Conservation (phyloP, 2,329 filamentous ascomycete species). For the Calonectria montana region DNA sequence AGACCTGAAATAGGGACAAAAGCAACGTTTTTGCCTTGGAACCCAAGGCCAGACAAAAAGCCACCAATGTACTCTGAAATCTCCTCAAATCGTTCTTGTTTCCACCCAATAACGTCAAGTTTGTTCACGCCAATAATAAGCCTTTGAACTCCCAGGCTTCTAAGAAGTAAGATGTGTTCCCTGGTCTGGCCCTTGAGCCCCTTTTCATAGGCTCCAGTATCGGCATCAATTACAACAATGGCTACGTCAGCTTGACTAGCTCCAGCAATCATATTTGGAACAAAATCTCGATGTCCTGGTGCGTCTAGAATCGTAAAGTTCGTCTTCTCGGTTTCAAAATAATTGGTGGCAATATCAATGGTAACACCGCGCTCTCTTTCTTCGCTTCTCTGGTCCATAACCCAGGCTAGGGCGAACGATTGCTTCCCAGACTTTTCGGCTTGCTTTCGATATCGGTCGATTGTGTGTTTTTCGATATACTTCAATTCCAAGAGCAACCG, state of each 20-base stretch:
- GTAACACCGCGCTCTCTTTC: slow-evolving; percentile 92
- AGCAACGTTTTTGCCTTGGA: slow-evolving; percentile 81
- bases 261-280: slow-evolving; percentile 99
- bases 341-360: slow-evolving; percentile 95
- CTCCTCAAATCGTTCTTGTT: slow-evolving; percentile 82
- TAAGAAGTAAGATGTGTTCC: slow-evolving; percentile 89
- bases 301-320: slow-evolving; percentile 95
- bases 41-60: slow-evolving; percentile 86
- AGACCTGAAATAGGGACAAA: slow-evolving; percentile 94
- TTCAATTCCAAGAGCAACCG: slow-evolving; percentile 90
- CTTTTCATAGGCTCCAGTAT: slow-evolving; percentile 91
- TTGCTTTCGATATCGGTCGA: slow-evolving; percentile 89
- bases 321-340: slow-evolving; percentile 89
- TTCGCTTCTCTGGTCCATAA: slow-evolving; percentile 91
- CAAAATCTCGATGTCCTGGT: slow-evolving; percentile 93
- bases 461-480: slow-evolving; percentile 86
- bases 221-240: slow-evolving; percentile 91
- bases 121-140: slow-evolving; percentile 96
- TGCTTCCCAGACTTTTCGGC: slow-evolving; percentile 93
- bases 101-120: slow-evolving; percentile 89
- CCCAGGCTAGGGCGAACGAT: slow-evolving; percentile 97
- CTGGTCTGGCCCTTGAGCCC: slow-evolving; percentile 93
- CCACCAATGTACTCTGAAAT: slow-evolving; percentile 86
- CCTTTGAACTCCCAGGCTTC: slow-evolving; percentile 89
- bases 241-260: slow-evolving; percentile 97